A percentile compares a stretch with the other conserved stretches of the same genome.
Evolutionary conservation across 768 basidiomycete genomes (phyloP).

Genomic region (Boletus fagicola): DNA sequence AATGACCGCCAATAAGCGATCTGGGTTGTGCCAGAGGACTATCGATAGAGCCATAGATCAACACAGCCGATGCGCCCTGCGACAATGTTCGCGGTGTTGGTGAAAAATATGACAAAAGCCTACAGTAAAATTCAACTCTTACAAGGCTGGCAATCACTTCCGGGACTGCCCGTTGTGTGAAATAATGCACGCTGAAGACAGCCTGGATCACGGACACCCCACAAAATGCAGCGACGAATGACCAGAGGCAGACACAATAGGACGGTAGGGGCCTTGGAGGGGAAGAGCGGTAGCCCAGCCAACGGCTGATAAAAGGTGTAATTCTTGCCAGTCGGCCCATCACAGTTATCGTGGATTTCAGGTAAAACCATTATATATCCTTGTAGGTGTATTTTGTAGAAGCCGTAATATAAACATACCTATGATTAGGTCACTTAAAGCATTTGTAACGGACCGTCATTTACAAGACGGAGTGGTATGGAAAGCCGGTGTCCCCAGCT

Average conservation of each 20-base stretch:
- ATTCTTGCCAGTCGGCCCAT: background rate
- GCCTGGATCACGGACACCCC: slow-evolving; percentile 51
- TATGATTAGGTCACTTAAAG: too few relatives aligned
- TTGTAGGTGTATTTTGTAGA: too few relatives aligned
- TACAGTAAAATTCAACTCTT: slow-evolving; percentile 4
- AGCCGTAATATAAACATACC: too few relatives aligned
- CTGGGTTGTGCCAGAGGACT: slow-evolving; percentile 54
- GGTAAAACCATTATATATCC: too few relatives aligned
- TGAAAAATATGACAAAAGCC: background rate
- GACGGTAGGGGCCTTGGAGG: slow-evolving; percentile 6
- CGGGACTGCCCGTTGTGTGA: slow-evolving; percentile 43
- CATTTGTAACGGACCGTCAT: too few relatives aligned
- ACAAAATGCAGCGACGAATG: slow-evolving; percentile 51
- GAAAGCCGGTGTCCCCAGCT: too few relatives aligned
- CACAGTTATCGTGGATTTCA: too few relatives aligned
- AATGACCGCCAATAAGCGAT: slow-evolving; percentile 45
- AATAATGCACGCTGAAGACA: slow-evolving; percentile 49
- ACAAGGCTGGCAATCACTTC: slow-evolving; percentile 23
- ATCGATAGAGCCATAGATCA: slow-evolving; percentile 54
- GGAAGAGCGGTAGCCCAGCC: slow-evolving; percentile 15
- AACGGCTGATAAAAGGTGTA: slow-evolving; percentile 5
- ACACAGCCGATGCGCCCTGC: slow-evolving; percentile 55
- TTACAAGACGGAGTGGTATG: too few relatives aligned
- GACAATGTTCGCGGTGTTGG: background rate
- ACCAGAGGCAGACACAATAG: slow-evolving; percentile 35